A percentile compares a stretch with the other conserved stretches of the same genome.
Conservation (phyloP, 208 protist species). For the Trypanosoma conorhini region DNA sequence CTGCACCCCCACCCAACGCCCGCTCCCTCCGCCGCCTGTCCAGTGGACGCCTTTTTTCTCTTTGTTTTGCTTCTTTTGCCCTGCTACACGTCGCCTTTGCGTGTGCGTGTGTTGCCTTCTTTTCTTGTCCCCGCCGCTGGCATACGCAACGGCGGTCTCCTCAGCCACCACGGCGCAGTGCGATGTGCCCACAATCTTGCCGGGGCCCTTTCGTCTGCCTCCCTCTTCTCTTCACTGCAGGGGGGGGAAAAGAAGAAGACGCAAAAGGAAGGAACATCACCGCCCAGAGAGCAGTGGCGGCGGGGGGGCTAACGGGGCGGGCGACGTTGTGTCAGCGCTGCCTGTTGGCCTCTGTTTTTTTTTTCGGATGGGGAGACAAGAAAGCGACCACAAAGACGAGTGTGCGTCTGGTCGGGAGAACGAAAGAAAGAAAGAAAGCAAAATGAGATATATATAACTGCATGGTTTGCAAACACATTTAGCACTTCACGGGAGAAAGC, state of each 20-base stretch:
- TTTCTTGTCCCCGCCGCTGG: background rate
- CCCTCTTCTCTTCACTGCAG: background rate
- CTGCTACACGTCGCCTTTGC: background rate
- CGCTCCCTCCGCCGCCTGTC: too few relatives aligned
- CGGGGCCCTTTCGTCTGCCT: slow-evolving; percentile 6
- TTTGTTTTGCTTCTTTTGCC: background rate
- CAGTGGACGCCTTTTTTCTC: too few relatives aligned
- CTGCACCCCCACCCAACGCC: too few relatives aligned
- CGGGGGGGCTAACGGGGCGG: background rate
- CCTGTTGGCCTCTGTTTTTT: background rate
- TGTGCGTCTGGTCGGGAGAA: background rate
- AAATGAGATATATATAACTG: slow-evolving; percentile 27
- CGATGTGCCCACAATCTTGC: background rate
- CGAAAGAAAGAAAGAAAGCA: background rate
- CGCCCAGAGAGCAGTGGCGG: background rate
- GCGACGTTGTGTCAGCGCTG: background rate
- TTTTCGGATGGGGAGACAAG: slow-evolving; percentile 9
- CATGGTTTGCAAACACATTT: too few relatives aligned
- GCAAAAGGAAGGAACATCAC: slow-evolving; percentile 3
- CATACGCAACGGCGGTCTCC: background rate
- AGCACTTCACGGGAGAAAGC: too few relatives aligned
- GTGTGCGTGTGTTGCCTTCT: background rate
- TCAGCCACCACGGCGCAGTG: background rate
- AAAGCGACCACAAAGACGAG: background rate
- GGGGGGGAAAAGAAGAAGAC: background rate